Evolutionary conservation across 2,329 filamentous ascomycete genomes (phyloP).

Genomic region (Lecanicillium sp.): DNA sequence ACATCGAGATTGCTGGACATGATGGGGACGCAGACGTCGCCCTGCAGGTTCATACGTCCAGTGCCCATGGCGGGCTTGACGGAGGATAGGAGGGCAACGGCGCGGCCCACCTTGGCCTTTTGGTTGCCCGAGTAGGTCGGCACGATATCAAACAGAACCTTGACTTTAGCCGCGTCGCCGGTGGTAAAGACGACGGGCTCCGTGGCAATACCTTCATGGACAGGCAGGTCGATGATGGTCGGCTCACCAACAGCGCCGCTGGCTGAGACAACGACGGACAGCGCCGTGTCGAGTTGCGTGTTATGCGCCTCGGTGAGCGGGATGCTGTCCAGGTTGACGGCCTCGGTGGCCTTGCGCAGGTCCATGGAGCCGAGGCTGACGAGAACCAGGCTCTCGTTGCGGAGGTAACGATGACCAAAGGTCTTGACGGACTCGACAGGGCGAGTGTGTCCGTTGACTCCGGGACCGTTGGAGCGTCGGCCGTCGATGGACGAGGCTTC

Average conservation of each 20-base stretch:
- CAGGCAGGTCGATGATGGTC: conserved; percentile 83
- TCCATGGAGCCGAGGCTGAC: conserved; percentile 96
- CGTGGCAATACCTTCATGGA: conserved; percentile 89
- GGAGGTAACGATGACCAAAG: conserved; percentile 93
- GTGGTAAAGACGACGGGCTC: conserved; percentile 90
- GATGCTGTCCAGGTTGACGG: conserved; percentile 83
- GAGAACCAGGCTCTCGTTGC: conserved; percentile 78
- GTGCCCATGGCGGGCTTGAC: conserved; percentile 77
- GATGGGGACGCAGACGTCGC: conserved; percentile 87
- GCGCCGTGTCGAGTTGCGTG: conserved; percentile 87
- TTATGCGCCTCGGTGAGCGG: conserved; percentile 82
- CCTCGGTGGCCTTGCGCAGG: conserved; percentile 70
- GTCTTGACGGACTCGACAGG: conserved; percentile 78
- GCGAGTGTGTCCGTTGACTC: conserved; percentile 40
- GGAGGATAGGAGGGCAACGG: conserved; percentile 78
- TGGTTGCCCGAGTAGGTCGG: conserved; percentile 90
- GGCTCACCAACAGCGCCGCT: conserved; percentile 80
- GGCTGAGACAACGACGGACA: conserved; percentile 87
- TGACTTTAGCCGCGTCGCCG: conserved; percentile 70
- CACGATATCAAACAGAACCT: conserved; percentile 88
- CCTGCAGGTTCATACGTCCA: conserved; percentile 85
- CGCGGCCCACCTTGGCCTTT: conserved; percentile 83
- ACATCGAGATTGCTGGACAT: conserved; percentile 79
- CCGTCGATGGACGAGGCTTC: conserved; percentile 57
- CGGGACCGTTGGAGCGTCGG: conserved; percentile 43